Evolutionary conservation across 345 rosid species (phyloP), one percentile per base, ranked within the genome.

Genomic region (Corymbia maculata): DNA sequence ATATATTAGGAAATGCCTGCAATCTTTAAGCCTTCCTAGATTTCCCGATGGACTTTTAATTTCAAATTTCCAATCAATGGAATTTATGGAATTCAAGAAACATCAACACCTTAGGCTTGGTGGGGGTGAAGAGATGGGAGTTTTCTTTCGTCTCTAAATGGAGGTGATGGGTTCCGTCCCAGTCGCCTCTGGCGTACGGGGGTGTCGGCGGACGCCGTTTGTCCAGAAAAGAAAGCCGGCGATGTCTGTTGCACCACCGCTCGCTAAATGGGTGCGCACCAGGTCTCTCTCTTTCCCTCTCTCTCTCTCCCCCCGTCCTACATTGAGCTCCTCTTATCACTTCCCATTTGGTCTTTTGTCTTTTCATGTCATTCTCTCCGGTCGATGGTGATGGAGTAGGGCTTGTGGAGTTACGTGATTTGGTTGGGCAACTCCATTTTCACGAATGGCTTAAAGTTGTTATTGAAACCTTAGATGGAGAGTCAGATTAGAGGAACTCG

Each of bases 181-280:
- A 36, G 42, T 2, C 42, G 42, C 42, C 4, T 36, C 42, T 36
- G 42, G 42, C 42, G 42, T 36, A 36, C 42, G 42, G 42, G 42
- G 42, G 42, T 36, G 42, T 36, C 42, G 42, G 42, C 42, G 42
- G 42, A 36, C 42, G 42, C 98, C 99, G 44, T 91, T 47, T 96
- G 99, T 87, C 97, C 98, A 26, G 97, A 97, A 1, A 96, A 95
- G 90, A 96, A 95, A 85, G 89, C 98, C n/a, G 96, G 97, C 84
- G 97, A 96, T 79, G 68, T 92, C 88, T 96, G 98, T 93, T 96
- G 95, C 88, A 96, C 98, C 49, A 90, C 94, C 26, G 89, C 95
- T 92, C 97, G 94, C 45, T 90, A 94, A 61, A n/a, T 52, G 51
- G 70, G 89, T 86, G 90, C 90, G 61, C 94, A 97, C 90, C 97